Evolutionary conservation across 768 basidiomycete species (phyloP).

Genomic region (Hortiboletus campestris): DNA sequence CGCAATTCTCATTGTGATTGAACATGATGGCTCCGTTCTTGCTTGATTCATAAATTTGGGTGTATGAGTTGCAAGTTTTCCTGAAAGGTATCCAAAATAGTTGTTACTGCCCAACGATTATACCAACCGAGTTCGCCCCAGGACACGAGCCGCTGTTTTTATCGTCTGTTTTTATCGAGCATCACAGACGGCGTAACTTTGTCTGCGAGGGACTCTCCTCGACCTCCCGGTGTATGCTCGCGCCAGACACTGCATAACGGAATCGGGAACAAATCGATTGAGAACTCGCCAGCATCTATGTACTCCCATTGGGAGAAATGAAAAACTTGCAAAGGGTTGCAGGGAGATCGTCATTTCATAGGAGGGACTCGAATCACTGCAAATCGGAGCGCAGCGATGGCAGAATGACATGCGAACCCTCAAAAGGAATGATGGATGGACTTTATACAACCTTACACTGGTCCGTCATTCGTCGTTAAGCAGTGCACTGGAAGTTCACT

Average conservation of each 20-base stretch:
- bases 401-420: background rate
- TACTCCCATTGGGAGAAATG: background rate
- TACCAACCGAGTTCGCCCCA: background rate
- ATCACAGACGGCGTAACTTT: background rate
- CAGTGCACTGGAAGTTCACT: background rate
- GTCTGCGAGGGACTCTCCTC: background rate
- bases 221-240: no score
- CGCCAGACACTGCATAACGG: background rate
- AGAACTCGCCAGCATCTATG: background rate
- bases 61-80: background rate
- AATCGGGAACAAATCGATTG: background rate
- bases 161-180: background rate
- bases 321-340: no score
- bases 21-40: background rate
- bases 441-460: background rate
- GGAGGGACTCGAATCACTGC: background rate
- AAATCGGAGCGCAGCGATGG: background rate
- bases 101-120: background rate
- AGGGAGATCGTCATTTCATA: background rate
- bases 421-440: background rate
- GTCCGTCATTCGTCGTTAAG: background rate
- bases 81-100: background rate
- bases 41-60: background rate
- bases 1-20: background rate
- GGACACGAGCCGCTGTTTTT: background rate